Evolutionary conservation across 805 yeast species (phyloP).

Genomic region (Starmerella floris): DNA sequence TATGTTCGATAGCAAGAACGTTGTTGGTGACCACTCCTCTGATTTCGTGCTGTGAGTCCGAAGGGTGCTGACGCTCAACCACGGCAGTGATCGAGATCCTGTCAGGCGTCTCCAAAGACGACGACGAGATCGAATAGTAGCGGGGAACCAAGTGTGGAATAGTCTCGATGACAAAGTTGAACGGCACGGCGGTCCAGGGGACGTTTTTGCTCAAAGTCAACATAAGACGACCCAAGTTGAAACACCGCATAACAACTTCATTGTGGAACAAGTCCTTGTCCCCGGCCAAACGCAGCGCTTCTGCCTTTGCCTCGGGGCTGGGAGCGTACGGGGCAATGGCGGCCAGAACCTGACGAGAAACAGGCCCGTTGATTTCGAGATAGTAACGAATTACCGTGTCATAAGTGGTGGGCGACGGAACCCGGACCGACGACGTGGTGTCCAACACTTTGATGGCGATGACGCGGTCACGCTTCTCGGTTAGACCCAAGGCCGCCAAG

Average conservation of each 20-base stretch:
- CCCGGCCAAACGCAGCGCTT: slow-evolving; percentile 41
- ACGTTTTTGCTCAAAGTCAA: slow-evolving; percentile 44
- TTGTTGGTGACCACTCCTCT: slow-evolving; percentile 88
- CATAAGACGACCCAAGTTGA: slow-evolving; percentile 67
- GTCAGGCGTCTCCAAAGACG: slow-evolving; percentile 62
- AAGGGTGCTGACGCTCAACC: slow-evolving; percentile 47
- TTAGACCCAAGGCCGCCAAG: slow-evolving; percentile 47
- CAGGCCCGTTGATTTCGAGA: slow-evolving; percentile 82
- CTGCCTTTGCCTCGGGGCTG: slow-evolving; percentile 38
- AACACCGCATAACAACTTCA: slow-evolving; percentile 46
- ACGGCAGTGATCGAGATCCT: slow-evolving; percentile 79
- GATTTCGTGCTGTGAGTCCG: slow-evolving; percentile 31
- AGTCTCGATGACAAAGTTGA: slow-evolving; percentile 70
- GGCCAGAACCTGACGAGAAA: slow-evolving; percentile 74
- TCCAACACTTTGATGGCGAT: slow-evolving; percentile 60
- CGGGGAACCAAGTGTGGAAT: slow-evolving; percentile 80
- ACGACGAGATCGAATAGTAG: slow-evolving; percentile 90
- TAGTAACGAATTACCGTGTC: slow-evolving; percentile 76
- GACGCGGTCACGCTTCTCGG: slow-evolving; percentile 34
- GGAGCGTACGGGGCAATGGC: slow-evolving; percentile 77
- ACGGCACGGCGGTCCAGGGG: slow-evolving; percentile 69
- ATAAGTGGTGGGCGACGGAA: slow-evolving; percentile 60
- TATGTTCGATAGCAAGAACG: slow-evolving; percentile 54
- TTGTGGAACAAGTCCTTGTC: slow-evolving; percentile 58
- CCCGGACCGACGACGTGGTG: slow-evolving; percentile 32